Base-by-base conservation (phyloP, 306 rosid species). In the Prinsepia uniflora region DNA sequence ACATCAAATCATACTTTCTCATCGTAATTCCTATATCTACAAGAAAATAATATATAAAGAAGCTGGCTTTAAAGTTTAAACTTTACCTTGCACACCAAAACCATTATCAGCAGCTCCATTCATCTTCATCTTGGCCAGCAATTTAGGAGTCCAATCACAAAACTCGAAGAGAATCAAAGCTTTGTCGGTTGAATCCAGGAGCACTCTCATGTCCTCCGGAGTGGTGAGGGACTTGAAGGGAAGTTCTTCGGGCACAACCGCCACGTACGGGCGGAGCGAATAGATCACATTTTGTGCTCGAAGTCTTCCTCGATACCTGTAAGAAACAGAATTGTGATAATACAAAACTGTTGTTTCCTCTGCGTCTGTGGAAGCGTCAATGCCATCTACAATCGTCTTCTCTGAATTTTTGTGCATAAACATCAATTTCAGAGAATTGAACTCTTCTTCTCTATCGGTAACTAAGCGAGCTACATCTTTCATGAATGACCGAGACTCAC, bases 401-500 rank as follows among this genome's bases (percentile, higher is more conserved):
- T 94, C 92, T 0, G 34, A 67, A 71, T 90, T 90, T 64, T 80
- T 80, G 22, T 84, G 76, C 70, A 90, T 74, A 20, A 81, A 67
- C 90, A 80, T 90, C 78, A 94, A 78, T 70, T 85, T 85, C 1
- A 94, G 79, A 49, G 83, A 66, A 18, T 66, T 67, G 71, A 88
- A 89, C 18, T 81, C 80, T 14, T 72, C 80, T 13, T 45, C 75
- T 4, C 69, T 65, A 39, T 73, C 71, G 12, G 80, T 58, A 39
- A 87, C 73, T 53, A 50, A 14, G 30, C 24, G 74, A 14, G 86
- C 72, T 9, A 88, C 61, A 41, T 89, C 82, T 72, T 76, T 90
- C 90, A 77, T 94, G 3, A 94, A 89, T 10, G 92, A 85, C 39
- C 96, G 96, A 70, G 88, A 82, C 73, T 94, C 97, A 5, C 98